Evolutionary conservation across 768 basidiomycete genomes (phyloP).

Genomic region (Suillus hirtellus): DNA sequence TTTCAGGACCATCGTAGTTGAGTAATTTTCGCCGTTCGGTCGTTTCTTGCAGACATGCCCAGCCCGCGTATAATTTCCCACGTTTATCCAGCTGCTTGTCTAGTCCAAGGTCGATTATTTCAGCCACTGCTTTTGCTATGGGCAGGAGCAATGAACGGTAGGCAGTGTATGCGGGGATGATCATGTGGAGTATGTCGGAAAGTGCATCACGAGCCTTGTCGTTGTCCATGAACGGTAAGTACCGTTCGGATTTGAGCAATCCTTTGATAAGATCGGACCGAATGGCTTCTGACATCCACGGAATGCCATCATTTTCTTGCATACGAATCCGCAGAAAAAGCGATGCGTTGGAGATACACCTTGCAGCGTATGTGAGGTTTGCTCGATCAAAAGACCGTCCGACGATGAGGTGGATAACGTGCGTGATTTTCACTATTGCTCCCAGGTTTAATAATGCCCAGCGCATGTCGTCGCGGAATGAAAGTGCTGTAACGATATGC

Average conservation of each 20-base stretch:
- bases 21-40: conserved; percentile 22
- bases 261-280: conserved; percentile 21
- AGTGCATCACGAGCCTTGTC: conserved; percentile 11
- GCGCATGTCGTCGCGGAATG: conserved; percentile 20
- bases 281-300: conserved; percentile 28
- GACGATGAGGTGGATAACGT: conserved; percentile 23
- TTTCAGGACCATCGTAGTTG: conserved; percentile 17
- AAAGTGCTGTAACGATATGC: conserved; percentile 26
- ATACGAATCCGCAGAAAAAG: conserved; percentile 20
- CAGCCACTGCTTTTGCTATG: conserved; percentile 15
- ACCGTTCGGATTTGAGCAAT: conserved; percentile 25
- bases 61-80: conserved; percentile 24
- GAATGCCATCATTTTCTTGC: conserved; percentile 27
- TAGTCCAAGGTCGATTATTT: conserved; percentile 10
- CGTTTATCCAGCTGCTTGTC: conserved; percentile 17
- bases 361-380: conserved; percentile 17
- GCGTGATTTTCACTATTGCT: conserved; percentile 24
- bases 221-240: conserved; percentile 22
- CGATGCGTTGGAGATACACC: conserved; percentile 25
- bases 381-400: conserved; percentile 18
- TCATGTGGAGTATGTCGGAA: conserved; percentile 15
- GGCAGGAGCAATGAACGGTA: conserved; percentile 27
- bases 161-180: conserved; percentile 26
- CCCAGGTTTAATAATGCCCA: conserved; percentile 24
- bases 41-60: conserved; percentile 20